Percentiles rank a stretch among this genome's conserved stretches.
Evolutionary conservation across 441 rosid species (phyloP).

Genomic region (Populus hybrid): DNA sequence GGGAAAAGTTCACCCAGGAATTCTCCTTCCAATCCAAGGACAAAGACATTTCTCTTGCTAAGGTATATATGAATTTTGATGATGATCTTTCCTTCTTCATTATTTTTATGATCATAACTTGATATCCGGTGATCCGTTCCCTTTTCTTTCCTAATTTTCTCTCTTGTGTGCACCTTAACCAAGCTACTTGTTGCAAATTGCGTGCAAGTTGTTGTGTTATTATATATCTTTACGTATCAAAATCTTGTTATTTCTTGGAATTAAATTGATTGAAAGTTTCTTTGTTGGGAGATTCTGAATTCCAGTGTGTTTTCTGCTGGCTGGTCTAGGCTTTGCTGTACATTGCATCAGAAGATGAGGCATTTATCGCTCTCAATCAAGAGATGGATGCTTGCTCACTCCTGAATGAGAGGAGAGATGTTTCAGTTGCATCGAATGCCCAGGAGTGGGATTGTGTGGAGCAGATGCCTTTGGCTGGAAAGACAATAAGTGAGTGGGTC

Average conservation of each 20-base stretch:
- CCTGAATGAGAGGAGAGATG: slow-evolving; percentile 45
- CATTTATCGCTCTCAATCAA: slow-evolving; percentile 48
- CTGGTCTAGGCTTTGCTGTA: slow-evolving; percentile 59
- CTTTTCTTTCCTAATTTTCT: not conserved
- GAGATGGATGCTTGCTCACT: slow-evolving; percentile 56
- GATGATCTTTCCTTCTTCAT: slow-evolving; percentile 7
- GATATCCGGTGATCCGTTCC: not conserved
- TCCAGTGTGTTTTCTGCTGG: slow-evolving; percentile 19
- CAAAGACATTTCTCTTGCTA: slow-evolving; percentile 70
- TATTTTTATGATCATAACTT: not conserved
- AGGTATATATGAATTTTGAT: slow-evolving; percentile 34
- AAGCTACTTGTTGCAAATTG: not conserved
- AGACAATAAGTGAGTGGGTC: slow-evolving; percentile 62
- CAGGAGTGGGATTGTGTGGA: slow-evolving; percentile 45
- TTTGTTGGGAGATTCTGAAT: slow-evolving; percentile 8
- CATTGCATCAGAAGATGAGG: slow-evolving; percentile 91
- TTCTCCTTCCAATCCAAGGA: slow-evolving; percentile 72
- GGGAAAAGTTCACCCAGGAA: slow-evolving; percentile 64
- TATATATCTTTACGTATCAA: not conserved
- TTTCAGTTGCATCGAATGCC: slow-evolving; percentile 30
- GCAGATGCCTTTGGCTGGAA: slow-evolving; percentile 61
- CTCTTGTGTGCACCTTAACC: not conserved
- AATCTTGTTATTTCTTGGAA: not conserved
- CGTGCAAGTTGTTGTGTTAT: not conserved
- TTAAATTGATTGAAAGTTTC: not conserved